Percentiles rank a stretch among this genome's conserved stretches.
Evolutionary conservation across 2,329 filamentous ascomycete species (phyloP).

Genomic region (Ploettnerulaceae sp.): DNA sequence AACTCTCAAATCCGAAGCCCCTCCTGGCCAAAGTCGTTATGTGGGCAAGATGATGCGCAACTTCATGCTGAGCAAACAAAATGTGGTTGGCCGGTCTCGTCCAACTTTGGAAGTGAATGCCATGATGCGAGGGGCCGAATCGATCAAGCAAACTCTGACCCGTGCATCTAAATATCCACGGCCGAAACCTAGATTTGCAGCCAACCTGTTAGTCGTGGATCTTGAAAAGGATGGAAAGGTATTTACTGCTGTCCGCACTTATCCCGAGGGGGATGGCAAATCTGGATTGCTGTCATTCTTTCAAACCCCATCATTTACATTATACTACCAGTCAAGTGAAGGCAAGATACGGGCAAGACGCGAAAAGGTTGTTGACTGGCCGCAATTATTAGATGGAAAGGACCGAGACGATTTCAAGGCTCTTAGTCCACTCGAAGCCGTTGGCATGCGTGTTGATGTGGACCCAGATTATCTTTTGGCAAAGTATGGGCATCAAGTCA

Average conservation of each 20-base stretch:
- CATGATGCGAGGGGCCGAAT: background rate
- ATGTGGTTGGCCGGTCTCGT: background rate
- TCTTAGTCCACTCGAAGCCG: conserved; percentile 15
- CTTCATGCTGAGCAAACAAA: conserved; percentile 8
- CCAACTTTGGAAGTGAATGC: background rate
- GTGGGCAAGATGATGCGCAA: conserved; percentile 6
- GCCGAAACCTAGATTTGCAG: background rate
- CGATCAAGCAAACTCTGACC: background rate
- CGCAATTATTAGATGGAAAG: conserved; percentile 21
- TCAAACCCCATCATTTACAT: conserved; percentile 32
- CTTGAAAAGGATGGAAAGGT: background rate
- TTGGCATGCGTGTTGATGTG: background rate
- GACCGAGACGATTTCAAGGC: background rate
- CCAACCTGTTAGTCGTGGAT: background rate
- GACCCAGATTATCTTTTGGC: background rate
- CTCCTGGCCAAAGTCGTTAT: background rate
- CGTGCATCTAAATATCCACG: background rate
- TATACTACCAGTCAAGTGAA: conserved; percentile 24
- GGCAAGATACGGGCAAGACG: conserved; percentile 25
- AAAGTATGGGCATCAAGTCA: conserved; percentile 37
- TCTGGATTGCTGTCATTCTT: conserved; percentile 6
- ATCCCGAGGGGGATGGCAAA: conserved; percentile 3
- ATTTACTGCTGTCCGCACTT: conserved; percentile 12
- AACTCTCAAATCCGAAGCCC: background rate
- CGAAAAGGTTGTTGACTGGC: conserved; percentile 30